These are phyloP conservation scores for Saksenaea vasiformis DNA, from an alignment of 371 early-diverging fungal species.

Conservation along the genomic window DNA sequence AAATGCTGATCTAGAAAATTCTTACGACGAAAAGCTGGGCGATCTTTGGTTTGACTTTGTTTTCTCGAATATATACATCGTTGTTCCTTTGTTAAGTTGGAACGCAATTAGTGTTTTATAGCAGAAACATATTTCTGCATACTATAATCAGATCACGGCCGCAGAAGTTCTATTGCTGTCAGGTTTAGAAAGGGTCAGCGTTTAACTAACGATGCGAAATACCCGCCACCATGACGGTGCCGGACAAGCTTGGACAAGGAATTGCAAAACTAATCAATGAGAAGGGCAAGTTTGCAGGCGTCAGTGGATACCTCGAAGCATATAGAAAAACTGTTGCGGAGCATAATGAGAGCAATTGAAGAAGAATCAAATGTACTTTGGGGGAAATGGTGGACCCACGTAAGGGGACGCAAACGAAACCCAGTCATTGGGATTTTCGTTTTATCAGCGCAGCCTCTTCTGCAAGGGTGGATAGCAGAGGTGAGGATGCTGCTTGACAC, in stretches of 20 bases:
- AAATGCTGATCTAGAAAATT: conserved; percentile 88
- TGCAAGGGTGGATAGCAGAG: conserved; percentile 61
- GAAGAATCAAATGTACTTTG: conserved; percentile 55
- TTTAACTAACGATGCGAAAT: conserved; percentile 61
- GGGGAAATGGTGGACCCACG: conserved; percentile 30
- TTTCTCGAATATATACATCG: conserved; percentile 78
- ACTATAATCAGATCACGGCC: conserved; percentile 73
- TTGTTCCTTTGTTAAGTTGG: conserved; percentile 84
- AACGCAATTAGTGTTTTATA: conserved; percentile 23
- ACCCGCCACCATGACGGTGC: conserved; percentile 35
- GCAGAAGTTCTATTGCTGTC: conserved; percentile 78
- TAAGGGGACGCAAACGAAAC: neutral
- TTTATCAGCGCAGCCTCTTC: conserved; percentile 41
- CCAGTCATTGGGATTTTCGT: neutral
- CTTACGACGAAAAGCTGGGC: conserved; percentile 78
- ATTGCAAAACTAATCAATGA: conserved; percentile 37
- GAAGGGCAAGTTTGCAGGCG: conserved; percentile 29
- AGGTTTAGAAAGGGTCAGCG: conserved; percentile 77
- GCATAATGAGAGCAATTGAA: conserved; percentile 60
- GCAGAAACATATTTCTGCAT: neutral
- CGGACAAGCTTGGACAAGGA: conserved; percentile 35
- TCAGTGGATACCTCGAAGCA: conserved; percentile 49
- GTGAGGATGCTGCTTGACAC: conserved; percentile 54
- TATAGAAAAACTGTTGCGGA: conserved; percentile 58
- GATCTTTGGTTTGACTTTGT: conserved; percentile 77